phyloP scores from a whole-genome alignment of 2,329 filamentous ascomycete genomes.

The Colletotrichum tofieldiae region DNA sequence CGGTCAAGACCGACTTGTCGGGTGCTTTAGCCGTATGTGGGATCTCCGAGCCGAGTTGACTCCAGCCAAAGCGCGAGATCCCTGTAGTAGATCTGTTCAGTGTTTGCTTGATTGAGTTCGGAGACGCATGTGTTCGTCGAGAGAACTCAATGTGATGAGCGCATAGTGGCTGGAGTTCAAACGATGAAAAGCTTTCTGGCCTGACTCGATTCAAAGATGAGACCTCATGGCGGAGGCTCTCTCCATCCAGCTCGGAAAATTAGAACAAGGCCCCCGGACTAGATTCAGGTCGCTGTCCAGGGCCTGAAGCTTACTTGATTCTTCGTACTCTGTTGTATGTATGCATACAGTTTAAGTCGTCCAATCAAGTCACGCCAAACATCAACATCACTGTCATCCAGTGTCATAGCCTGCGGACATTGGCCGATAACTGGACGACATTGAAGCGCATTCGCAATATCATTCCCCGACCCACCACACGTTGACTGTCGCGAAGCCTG shows the following conservation, averaged over 20 bases:
- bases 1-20: conserved; percentile 24
- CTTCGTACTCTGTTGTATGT: not conserved
- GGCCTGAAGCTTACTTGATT: not conserved
- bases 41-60: not conserved
- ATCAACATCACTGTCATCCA: not conserved
- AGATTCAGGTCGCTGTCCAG: not conserved
- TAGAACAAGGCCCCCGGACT: too few relatives aligned
- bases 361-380: not conserved
- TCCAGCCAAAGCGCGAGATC: not conserved
- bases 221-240: too few relatives aligned
- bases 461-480: conserved; percentile 3
- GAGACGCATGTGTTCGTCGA: not conserved
- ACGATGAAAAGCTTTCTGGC: not conserved
- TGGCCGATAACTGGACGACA: not conserved
- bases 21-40: not conserved
- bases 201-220: not conserved
- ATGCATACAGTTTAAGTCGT: not conserved
- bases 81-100: not conserved
- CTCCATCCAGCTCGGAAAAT: too few relatives aligned
- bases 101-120: not conserved
- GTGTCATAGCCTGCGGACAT: conserved; percentile 4
- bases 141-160: not conserved
- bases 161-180: not conserved
- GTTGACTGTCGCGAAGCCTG: conserved; percentile 1
- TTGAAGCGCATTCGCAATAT: not conserved